Conservation (phyloP, 768 basidiomycete species). For the Coprinopsis marcescibilis region DNA sequence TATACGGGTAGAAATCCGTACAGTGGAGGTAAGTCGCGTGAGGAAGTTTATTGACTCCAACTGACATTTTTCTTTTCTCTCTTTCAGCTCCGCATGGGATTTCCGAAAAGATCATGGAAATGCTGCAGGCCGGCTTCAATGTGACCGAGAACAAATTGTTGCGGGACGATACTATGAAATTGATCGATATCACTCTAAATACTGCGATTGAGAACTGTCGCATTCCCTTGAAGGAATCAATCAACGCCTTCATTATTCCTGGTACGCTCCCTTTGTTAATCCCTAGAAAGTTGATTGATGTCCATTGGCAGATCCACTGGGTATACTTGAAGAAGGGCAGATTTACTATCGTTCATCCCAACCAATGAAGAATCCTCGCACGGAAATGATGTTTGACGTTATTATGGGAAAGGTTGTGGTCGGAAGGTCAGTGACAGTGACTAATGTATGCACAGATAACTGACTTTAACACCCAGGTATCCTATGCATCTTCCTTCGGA, state of each 20-base stretch:
- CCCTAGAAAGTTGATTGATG: neutral
- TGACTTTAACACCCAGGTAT: slow-evolving; percentile 49
- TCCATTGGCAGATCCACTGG: slow-evolving; percentile 51
- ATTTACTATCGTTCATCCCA: slow-evolving; percentile 55
- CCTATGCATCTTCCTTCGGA: slow-evolving; percentile 71
- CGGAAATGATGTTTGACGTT: slow-evolving; percentile 35
- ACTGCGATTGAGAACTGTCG: slow-evolving; percentile 49
- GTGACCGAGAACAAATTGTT: slow-evolving; percentile 35
- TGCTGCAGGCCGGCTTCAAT: slow-evolving; percentile 63
- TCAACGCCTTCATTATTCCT: slow-evolving; percentile 61
- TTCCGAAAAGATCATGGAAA: slow-evolving; percentile 45
- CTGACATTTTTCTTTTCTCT: neutral
- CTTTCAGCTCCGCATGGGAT: slow-evolving; percentile 35
- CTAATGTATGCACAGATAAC: neutral
- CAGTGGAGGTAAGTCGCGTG: slow-evolving; percentile 33
- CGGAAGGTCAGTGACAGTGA: slow-evolving; percentile 18
- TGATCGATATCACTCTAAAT: slow-evolving; percentile 40
- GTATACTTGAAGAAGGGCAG: slow-evolving; percentile 53
- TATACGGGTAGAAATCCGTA: slow-evolving; percentile 32
- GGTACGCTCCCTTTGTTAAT: slow-evolving; percentile 20
- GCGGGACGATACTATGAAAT: slow-evolving; percentile 40
- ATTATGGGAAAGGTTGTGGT: slow-evolving; percentile 63
- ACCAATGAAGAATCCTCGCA: slow-evolving; percentile 32
- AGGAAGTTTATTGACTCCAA: neutral
- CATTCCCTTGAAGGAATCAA: slow-evolving; percentile 49